Evolutionary conservation across 805 yeast species (phyloP).

Genomic region (Ogataea pilisensis): DNA sequence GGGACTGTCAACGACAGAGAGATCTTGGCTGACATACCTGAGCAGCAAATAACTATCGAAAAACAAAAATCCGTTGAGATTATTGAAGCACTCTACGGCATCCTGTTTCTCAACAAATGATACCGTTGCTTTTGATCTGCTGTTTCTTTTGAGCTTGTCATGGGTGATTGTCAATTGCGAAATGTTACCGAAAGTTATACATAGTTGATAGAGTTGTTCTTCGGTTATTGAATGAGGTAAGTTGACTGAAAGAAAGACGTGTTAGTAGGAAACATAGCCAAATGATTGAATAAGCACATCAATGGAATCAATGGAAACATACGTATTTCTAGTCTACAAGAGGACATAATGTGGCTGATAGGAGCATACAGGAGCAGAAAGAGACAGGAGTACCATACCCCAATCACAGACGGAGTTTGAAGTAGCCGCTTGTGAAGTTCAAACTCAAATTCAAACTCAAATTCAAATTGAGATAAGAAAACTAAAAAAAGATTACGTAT

Average conservation of each 20-base stretch:
- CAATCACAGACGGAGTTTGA: too few relatives aligned
- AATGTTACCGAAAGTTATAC: conserved; percentile 19
- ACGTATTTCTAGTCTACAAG: conserved; percentile 2
- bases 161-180: conserved; percentile 1
- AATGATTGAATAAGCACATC: not conserved
- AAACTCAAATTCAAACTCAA: too few relatives aligned
- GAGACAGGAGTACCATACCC: too few relatives aligned
- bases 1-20: too few relatives aligned
- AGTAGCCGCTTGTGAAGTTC: too few relatives aligned
- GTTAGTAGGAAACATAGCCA: not conserved
- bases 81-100: conserved; percentile 17
- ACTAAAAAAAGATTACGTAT: too few relatives aligned
- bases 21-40: conserved; percentile 2
- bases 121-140: conserved; percentile 7
- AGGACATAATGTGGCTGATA: too few relatives aligned
- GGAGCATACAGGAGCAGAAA: too few relatives aligned
- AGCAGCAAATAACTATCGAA: conserved; percentile 11
- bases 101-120: conserved; percentile 15
- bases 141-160: conserved; percentile 1
- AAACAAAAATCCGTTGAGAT: conserved; percentile 21
- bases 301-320: not conserved
- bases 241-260: not conserved
- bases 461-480: too few relatives aligned
- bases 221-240: not conserved
- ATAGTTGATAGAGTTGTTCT: conserved; percentile 7